Evolutionary conservation across 345 rosid species (phyloP).

Genomic region (Dimocarpus longan): DNA sequence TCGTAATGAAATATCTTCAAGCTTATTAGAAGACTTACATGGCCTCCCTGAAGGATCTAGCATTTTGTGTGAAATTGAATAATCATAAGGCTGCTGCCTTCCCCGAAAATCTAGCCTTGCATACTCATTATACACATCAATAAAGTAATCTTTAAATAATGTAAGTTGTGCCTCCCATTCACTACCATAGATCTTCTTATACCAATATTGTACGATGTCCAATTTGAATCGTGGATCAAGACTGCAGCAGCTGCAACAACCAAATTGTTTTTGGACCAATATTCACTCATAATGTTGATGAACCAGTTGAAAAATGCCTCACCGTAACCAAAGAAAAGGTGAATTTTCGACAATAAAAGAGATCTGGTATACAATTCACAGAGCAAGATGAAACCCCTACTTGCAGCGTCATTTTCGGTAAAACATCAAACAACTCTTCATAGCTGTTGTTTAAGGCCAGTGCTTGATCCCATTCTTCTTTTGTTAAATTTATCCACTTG

Average conservation of each 20-base stretch:
- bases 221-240: conserved; percentile 1
- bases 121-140: neutral
- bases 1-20: neutral
- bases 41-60: neutral
- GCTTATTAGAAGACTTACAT: neutral
- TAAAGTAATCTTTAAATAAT: neutral
- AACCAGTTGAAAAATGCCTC: neutral
- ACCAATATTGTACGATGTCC: neutral
- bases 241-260: neutral
- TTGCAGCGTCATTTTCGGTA: neutral
- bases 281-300: neutral
- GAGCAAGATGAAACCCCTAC: neutral
- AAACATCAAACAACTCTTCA: neutral
- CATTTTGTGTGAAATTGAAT: neutral
- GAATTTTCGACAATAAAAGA: neutral
- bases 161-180: neutral
- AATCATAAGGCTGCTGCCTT: neutral
- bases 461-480: neutral
- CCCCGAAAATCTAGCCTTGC: too few relatives aligned
- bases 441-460: neutral
- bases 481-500: neutral
- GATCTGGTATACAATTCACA: neutral
- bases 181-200: neutral
- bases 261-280: neutral
- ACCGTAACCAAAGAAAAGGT: neutral